Evolutionary conservation across 176 grass and related monocot species (phyloP), one percentile per base, ranked within the genome.

Genomic region (Dendrocalamus sinicus): DNA sequence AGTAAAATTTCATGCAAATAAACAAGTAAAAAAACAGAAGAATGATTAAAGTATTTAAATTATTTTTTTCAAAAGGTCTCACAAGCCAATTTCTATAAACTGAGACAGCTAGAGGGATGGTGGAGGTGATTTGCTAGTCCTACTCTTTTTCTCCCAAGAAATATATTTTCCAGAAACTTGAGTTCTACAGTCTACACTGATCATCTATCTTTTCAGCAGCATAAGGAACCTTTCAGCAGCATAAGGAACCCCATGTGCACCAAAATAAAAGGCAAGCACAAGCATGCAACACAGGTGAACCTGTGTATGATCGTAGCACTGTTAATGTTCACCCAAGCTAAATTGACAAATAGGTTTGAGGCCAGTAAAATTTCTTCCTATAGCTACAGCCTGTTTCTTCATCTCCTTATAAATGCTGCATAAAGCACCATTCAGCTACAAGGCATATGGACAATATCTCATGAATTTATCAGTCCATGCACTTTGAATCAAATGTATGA

Each of bases 1-100:
- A 67, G 51, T 44, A 10, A 67, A 64, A 45, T 46, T 84, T 73
- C 3, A 46, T 67, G 48, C 16, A 84, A 74, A 85, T 20, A 80
- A 89, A 89, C 35, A 0, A 7, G 57, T 67, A 13, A 57, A 79
- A 79, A 64, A 48, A 7, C n/a, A 50, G 24, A 76, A n/a, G 47
- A 8, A 79, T 44, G 7, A 9, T 54, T 23, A 14, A 32, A 72
- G 46, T 77, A 51, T 62, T 41, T 19, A 70, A 79, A 60, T 17
- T 30, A 70, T 58, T 80, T 65, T 60, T 26, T 4, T 4, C 32
- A 70, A 72, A 70, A 62, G 44, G 44, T 35, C 12, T 83, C 58
- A 46, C 20, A 77, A 77, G 63, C 12, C 58, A 28, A 61, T 15
- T 63, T 77, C 41, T 68, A 17, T 37, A 70, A 70, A 76, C 3